Evolutionary conservation across 768 basidiomycete genomes (phyloP).

Genomic region (Macrolepiota fuliginosa): DNA sequence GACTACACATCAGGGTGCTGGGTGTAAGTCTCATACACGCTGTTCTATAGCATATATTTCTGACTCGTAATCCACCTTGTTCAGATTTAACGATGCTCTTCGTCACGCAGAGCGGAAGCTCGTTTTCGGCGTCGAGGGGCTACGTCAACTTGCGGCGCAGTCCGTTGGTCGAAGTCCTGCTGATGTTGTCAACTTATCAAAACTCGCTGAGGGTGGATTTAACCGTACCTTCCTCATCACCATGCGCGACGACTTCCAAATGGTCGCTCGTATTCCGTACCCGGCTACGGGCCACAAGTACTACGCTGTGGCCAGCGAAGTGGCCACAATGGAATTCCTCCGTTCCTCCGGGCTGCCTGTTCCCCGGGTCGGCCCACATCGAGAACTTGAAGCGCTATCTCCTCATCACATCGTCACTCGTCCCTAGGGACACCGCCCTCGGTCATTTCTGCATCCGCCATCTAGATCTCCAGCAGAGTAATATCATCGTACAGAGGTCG

Average conservation of each 20-base stretch:
- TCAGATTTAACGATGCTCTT: constrained; percentile 42
- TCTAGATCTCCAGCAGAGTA: constrained; percentile 48
- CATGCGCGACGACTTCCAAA: constrained; percentile 30
- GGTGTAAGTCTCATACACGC: constrained; percentile 37
- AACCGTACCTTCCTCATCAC: constrained; percentile 40
- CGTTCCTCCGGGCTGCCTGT: constrained; percentile 37
- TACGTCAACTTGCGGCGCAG: constrained; percentile 44
- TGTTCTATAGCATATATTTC: constrained; percentile 24
- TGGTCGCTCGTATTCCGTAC: constrained; percentile 43
- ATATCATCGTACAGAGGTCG: constrained; percentile 46
- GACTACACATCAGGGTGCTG: constrained; percentile 41
- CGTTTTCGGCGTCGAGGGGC: constrained; percentile 36
- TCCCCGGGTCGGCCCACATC: constrained; percentile 41
- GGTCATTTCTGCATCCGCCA: constrained; percentile 47
- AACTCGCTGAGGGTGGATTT: constrained; percentile 46
- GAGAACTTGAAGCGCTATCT: constrained; percentile 49
- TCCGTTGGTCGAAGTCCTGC: constrained; percentile 33
- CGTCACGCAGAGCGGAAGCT: constrained; percentile 43
- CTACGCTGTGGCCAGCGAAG: constrained; percentile 42
- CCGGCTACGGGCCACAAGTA: constrained; percentile 32
- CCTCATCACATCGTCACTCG: constrained; percentile 42
- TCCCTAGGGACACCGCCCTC: constrained; percentile 37
- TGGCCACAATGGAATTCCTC: constrained; percentile 41
- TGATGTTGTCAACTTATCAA: constrained; percentile 34
- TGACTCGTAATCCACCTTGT: constrained; percentile 23